Conservation (phyloP, 2,329 filamentous ascomycete genomes). For the Colletotrichum sansevieriae region DNA sequence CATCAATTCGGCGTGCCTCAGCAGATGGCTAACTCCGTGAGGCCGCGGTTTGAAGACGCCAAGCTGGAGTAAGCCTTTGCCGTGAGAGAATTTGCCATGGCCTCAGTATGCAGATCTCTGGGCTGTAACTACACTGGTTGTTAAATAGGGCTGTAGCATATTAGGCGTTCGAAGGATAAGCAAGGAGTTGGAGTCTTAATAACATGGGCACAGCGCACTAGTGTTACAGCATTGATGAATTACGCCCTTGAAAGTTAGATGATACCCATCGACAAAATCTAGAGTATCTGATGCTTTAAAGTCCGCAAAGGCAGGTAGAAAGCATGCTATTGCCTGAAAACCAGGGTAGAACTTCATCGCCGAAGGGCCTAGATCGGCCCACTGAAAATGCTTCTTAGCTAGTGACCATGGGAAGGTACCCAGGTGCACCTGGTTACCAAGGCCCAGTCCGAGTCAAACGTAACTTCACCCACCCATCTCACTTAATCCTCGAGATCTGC, state of each 20-base stretch:
- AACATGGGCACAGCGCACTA: conserved; percentile 1
- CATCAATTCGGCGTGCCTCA: conserved; percentile 69
- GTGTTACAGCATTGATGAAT: conserved; percentile 32
- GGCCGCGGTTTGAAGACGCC: conserved; percentile 41
- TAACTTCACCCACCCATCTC: background rate
- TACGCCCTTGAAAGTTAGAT: conserved; percentile 35
- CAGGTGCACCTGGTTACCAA: background rate
- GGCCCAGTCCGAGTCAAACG: background rate
- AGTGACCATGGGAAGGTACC: no score
- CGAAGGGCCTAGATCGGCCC: background rate
- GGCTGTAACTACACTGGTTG: no score
- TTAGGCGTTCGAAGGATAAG: background rate
- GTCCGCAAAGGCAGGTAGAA: no score
- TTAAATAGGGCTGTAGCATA: conserved; percentile 19
- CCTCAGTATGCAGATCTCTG: no score
- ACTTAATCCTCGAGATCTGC: background rate
- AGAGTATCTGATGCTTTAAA: background rate
- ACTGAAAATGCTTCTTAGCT: background rate
- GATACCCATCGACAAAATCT: conserved; percentile 36
- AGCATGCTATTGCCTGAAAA: no score
- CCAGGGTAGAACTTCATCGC: background rate
- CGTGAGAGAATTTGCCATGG: no score
- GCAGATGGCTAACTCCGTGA: conserved; percentile 33
- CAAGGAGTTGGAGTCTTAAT: conserved; percentile 17
- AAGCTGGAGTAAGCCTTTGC: conserved; percentile 19